Percentiles rank a stretch among this genome's conserved stretches.
Evolutionary conservation across 2,329 filamentous ascomycete genomes (phyloP).

Genomic region (Parastagonospora nodorum): DNA sequence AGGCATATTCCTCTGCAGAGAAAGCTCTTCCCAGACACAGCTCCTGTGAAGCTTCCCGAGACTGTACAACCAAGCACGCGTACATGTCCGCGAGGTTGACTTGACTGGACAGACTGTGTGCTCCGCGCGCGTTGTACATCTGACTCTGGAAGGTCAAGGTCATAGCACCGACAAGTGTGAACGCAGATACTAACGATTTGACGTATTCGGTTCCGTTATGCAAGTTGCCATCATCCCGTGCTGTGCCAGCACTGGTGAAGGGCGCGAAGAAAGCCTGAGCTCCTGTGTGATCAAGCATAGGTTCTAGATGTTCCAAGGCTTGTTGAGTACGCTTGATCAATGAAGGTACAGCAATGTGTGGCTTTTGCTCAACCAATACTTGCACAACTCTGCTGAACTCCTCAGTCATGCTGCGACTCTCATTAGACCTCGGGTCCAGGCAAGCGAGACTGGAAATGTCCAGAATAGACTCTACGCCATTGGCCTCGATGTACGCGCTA

Average conservation of each 20-base stretch:
- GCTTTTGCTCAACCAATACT: slow-evolving; percentile 77
- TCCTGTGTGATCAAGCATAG: slow-evolving; percentile 63
- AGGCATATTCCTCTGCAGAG: slow-evolving; percentile 74
- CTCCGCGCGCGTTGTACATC: slow-evolving; percentile 67
- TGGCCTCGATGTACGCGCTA: slow-evolving; percentile 73
- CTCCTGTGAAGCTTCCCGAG: slow-evolving; percentile 79
- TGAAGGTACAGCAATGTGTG: slow-evolving; percentile 80
- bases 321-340: slow-evolving; percentile 75
- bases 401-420: slow-evolving; percentile 63
- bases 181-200: slow-evolving; percentile 77
- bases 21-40: slow-evolving; percentile 83
- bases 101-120: slow-evolving; percentile 68
- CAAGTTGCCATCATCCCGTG: slow-evolving; percentile 43
- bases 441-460: slow-evolving; percentile 84
- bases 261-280: slow-evolving; percentile 70
- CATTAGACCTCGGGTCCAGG: slow-evolving; percentile 74
- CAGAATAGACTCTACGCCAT: slow-evolving; percentile 81
- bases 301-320: slow-evolving; percentile 69
- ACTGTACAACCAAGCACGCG: slow-evolving; percentile 69
- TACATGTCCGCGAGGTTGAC: slow-evolving; percentile 89
- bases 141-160: slow-evolving; percentile 72
- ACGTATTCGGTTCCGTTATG: slow-evolving; percentile 74
- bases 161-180: slow-evolving; percentile 76
- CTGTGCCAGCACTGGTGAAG: slow-evolving; percentile 52
- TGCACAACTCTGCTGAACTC: slow-evolving; percentile 76